A percentile compares a stretch with the other conserved stretches of the same genome.
Evolutionary conservation across 768 basidiomycete species (phyloP).

Genomic region (Rhodosporidiobolus sp.): DNA sequence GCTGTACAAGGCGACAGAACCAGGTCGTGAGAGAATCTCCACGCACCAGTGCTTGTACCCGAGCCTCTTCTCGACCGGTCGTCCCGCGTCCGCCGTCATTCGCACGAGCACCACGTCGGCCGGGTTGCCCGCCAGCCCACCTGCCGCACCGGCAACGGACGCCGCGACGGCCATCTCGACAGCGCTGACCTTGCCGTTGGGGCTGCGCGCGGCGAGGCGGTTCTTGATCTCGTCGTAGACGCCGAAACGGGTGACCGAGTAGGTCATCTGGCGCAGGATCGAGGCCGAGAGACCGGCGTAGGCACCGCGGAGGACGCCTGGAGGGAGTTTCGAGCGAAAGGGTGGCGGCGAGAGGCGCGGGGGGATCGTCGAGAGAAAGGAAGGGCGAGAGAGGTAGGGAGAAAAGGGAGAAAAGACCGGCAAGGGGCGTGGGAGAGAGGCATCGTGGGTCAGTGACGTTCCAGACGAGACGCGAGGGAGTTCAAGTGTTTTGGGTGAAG

Average conservation of each 20-base stretch:
- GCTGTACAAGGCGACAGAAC: not conserved
- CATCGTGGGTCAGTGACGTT: too few species aligned
- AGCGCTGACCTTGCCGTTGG: constrained; percentile 1
- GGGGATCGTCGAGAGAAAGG: not conserved
- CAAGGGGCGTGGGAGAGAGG: too few species aligned
- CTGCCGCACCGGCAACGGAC: constrained; percentile 38
- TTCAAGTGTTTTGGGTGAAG: too few species aligned
- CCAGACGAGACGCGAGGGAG: too few species aligned
- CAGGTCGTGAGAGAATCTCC: not conserved
- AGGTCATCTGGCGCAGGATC: constrained; percentile 44
- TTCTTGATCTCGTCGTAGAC: constrained; percentile 44
- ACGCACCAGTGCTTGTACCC: constrained; percentile 43
- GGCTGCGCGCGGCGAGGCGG: constrained; percentile 4
- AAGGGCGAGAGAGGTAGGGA: not conserved
- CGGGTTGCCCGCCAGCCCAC: constrained; percentile 44
- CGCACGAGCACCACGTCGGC: constrained; percentile 43
- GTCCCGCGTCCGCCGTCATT: constrained; percentile 42
- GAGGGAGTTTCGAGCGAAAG: too few species aligned
- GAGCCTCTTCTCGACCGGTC: constrained; percentile 27
- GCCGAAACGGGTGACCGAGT: constrained; percentile 43
- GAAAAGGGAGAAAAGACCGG: too few species aligned
- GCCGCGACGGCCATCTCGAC: constrained; percentile 40
- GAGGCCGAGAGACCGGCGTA: constrained; percentile 45
- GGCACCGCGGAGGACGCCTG: constrained; percentile 40
- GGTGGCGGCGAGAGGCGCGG: not conserved